phyloP scores from a whole-genome alignment of 495 filamentous ascomycete genomes.

The Aspergillus steynii region DNA sequence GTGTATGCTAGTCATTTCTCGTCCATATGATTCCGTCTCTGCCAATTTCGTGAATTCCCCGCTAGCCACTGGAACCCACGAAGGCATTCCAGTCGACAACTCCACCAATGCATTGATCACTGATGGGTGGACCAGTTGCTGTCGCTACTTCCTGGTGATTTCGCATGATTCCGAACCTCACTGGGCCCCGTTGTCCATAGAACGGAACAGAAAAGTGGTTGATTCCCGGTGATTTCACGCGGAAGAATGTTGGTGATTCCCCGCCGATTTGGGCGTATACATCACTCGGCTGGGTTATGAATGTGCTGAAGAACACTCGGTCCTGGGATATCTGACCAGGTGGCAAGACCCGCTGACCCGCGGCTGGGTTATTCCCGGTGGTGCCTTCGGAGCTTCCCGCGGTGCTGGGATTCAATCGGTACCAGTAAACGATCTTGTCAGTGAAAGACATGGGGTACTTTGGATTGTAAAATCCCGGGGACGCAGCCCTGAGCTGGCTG shows the following conservation, averaged over 20 bases:
- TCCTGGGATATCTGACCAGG: constrained; percentile 32
- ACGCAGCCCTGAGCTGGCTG: background rate
- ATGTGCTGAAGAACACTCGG: constrained; percentile 36
- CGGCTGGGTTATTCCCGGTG: constrained; percentile 39
- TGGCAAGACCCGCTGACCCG: constrained; percentile 26
- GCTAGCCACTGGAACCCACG: constrained; percentile 36
- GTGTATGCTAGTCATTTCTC: background rate
- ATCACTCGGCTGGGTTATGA: constrained; percentile 28
- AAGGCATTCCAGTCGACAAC: constrained; percentile 53
- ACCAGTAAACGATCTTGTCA: constrained; percentile 64
- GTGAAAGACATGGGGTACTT: constrained; percentile 17
- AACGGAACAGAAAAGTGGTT: constrained; percentile 55
- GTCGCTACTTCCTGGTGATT: constrained; percentile 28
- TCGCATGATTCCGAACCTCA: constrained; percentile 50
- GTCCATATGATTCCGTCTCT: background rate
- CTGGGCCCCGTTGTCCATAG: constrained; percentile 48
- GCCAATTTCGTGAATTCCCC: background rate
- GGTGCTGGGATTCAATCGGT: constrained; percentile 47
- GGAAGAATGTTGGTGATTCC: constrained; percentile 36
- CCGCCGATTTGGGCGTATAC: constrained; percentile 55
- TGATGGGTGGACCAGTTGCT: constrained; percentile 50
- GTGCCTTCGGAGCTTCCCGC: constrained; percentile 37
- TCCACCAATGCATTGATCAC: constrained; percentile 44
- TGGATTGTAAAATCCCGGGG: constrained; percentile 3
- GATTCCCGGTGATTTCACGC: constrained; percentile 43